These are phyloP conservation scores for Apiospora hydei DNA, from an alignment of 2,329 filamentous ascomycete genomes.

Conservation along the genomic window DNA sequence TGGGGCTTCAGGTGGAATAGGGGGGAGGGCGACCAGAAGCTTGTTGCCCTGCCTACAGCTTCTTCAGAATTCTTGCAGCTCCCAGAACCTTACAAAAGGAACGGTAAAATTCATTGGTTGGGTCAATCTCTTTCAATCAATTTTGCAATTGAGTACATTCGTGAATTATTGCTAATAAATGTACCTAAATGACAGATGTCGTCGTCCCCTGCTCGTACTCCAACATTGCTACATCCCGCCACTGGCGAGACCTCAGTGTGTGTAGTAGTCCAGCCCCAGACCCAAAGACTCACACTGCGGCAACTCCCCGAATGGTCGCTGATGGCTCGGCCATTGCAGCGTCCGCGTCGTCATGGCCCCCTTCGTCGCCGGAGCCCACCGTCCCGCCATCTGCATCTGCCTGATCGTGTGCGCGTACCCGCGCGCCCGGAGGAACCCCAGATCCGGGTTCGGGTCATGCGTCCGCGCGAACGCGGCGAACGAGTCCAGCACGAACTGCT, in stretches of 20 bases:
- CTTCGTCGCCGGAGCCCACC: conserved; percentile 46
- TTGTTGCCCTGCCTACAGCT: conserved; percentile 2
- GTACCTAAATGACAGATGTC: not conserved
- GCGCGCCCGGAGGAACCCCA: conserved; percentile 52
- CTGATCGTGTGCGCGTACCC: conserved; percentile 44
- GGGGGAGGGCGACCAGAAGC: conserved; percentile 4
- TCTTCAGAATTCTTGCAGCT: not conserved
- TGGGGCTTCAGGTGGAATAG: not conserved
- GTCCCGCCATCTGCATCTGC: conserved; percentile 38
- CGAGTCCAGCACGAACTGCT: conserved; percentile 52
- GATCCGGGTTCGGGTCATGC: conserved; percentile 58
- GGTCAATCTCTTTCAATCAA: too few relatives aligned
- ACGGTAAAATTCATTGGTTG: not conserved
- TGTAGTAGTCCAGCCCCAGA: conserved; percentile 52
- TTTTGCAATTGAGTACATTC: not conserved
- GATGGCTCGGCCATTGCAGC: conserved; percentile 51
- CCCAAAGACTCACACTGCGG: conserved; percentile 58
- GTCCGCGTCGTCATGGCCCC: conserved; percentile 52
- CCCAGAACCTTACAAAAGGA: not conserved
- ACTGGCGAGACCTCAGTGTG: conserved; percentile 30
- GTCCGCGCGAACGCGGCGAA: conserved; percentile 59
- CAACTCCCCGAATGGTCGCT: conserved; percentile 54
- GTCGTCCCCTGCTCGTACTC: not conserved
- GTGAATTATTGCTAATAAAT: too few relatives aligned
- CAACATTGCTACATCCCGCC: not conserved